phyloP scores from a whole-genome alignment of 2,329 filamentous ascomycete species.

The Ascochyta clinopodiicola region DNA sequence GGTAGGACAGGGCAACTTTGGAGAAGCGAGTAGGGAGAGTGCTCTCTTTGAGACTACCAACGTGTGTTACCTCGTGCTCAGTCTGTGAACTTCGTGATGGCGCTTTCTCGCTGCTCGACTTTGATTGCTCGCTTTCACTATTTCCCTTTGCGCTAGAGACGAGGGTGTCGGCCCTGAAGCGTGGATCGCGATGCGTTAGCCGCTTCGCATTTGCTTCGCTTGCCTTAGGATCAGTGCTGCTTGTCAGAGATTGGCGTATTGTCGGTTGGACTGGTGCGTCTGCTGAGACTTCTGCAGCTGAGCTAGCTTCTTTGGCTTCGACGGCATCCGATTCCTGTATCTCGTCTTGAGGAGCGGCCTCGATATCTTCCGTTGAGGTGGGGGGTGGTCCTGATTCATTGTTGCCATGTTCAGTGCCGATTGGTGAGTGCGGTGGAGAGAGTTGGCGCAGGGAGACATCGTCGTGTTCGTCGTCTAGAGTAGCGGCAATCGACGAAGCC shows the following conservation, averaged over 20 bases:
- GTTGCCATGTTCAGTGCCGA: slow-evolving; percentile 22
- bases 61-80: slow-evolving; percentile 49
- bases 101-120: slow-evolving; percentile 51
- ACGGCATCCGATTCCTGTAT: neutral
- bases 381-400: neutral
- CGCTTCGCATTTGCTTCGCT: slow-evolving; percentile 15
- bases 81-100: slow-evolving; percentile 33
- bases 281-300: neutral
- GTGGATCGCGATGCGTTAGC: slow-evolving; percentile 17
- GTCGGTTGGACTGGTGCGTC: slow-evolving; percentile 1
- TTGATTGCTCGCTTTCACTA: slow-evolving; percentile 35
- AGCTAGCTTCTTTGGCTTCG: neutral
- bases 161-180: slow-evolving; percentile 28
- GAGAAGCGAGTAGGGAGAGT: slow-evolving; percentile 75
- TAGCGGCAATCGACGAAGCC: slow-evolving; percentile 58
- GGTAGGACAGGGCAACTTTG: slow-evolving; percentile 78
- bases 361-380: neutral
- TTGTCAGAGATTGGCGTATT: slow-evolving; percentile 31
- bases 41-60: slow-evolving; percentile 53
- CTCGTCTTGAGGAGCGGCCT: neutral
- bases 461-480: slow-evolving; percentile 66
- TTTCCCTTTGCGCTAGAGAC: slow-evolving; percentile 25
- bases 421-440: slow-evolving; percentile 36
- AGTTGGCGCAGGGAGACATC: slow-evolving; percentile 42
- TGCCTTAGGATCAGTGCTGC: slow-evolving; percentile 44